Conservation (phyloP, 1,284 basidiomycete genomes). For the Apiotrichum brassicae region DNA sequence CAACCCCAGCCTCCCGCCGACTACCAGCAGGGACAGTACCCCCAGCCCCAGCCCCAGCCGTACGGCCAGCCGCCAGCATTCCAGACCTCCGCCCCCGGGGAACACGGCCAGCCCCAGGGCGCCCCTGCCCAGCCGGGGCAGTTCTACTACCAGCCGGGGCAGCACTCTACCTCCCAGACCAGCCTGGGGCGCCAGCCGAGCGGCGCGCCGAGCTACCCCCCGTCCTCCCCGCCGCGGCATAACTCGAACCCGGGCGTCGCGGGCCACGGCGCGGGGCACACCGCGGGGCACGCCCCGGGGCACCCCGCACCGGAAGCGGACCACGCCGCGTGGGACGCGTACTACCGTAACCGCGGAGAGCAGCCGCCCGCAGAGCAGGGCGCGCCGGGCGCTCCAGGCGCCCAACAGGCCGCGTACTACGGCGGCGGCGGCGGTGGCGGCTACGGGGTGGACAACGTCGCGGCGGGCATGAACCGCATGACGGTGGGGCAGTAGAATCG, state of each 20-base stretch:
- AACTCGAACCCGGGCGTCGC: conserved; percentile 32
- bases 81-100: conserved; percentile 10
- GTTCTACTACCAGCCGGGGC: conserved; percentile 7
- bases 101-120: conserved; percentile 14
- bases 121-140: background rate
- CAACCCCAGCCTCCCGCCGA: conserved; percentile 3
- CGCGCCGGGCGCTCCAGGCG: background rate
- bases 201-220: conserved; percentile 25
- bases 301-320: too few species aligned
- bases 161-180: background rate
- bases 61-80: conserved; percentile 4
- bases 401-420: conserved; percentile 14
- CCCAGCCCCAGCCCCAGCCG: conserved; percentile 1
- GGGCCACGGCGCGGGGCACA: conserved; percentile 30
- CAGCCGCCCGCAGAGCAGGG: conserved; percentile 3
- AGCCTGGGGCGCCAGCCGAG: conserved; percentile 5
- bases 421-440: conserved; percentile 7
- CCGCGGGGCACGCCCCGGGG: conserved; percentile 31
- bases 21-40: conserved; percentile 2
- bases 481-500: conserved; percentile 24
- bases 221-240: conserved; percentile 20
- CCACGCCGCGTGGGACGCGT: conserved; percentile 47
- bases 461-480: conserved; percentile 33
- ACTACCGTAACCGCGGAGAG: conserved; percentile 32
- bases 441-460: conserved; percentile 22